These are phyloP conservation scores for Pichia nanzhaoensis DNA, from an alignment of 805 yeast species.

Conservation along the genomic window DNA sequence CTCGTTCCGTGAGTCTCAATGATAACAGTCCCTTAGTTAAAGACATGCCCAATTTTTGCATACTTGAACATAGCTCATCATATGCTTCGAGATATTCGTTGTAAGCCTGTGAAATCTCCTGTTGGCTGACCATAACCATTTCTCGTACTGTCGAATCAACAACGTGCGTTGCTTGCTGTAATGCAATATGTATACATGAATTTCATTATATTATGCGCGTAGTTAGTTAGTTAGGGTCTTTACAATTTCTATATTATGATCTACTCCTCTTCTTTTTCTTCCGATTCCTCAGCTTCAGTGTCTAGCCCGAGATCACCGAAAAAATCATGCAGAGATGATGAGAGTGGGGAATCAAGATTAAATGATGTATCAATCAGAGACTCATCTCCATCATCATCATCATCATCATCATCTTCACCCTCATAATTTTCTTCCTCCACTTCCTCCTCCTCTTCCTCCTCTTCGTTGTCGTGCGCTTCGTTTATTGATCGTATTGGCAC, in stretches of 20 bases:
- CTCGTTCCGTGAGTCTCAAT: constrained; percentile 13
- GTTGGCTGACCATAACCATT: too few species aligned
- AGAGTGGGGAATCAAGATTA: background rate
- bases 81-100: constrained; percentile 3
- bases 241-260: too few species aligned
- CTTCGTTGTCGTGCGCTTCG: constrained; percentile 1
- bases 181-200: too few species aligned
- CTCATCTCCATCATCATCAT: background rate
- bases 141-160: too few species aligned
- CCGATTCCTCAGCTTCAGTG: background rate
- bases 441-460: background rate
- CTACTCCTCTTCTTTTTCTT: background rate
- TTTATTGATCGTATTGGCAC: background rate
- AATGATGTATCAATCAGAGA: background rate
- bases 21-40: constrained; percentile 1
- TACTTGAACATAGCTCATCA: background rate
- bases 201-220: too few species aligned
- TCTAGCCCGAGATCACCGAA: constrained; percentile 4
- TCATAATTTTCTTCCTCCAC: background rate
- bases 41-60: background rate
- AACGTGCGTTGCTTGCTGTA: too few species aligned
- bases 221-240: too few species aligned
- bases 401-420: background rate
- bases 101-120: constrained; percentile 1
- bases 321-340: constrained; percentile 1